Conservation (phyloP, 176 grass and related monocot species). For the Bromus sterilis region DNA sequence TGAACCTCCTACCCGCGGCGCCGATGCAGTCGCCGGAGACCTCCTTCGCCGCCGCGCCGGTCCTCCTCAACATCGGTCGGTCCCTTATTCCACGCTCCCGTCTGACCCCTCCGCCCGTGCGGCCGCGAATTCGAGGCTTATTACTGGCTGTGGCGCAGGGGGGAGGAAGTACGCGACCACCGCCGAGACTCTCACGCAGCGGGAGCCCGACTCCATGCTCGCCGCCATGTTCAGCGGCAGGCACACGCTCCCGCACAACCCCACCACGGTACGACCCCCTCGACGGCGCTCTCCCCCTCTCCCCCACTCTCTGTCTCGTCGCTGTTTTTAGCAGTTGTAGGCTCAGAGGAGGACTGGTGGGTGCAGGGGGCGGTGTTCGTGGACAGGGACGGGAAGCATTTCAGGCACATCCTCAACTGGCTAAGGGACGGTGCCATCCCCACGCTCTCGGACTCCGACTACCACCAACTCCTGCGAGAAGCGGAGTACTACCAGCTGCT, state of each 20-base stretch:
- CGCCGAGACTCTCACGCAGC: constrained; percentile 77
- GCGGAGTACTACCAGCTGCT: constrained; percentile 92
- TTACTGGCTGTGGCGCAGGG: constrained; percentile 28
- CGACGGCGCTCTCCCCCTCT: neutral
- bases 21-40: constrained; percentile 25
- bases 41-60: constrained; percentile 34
- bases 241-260: constrained; percentile 49
- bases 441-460: constrained; percentile 41
- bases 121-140: neutral
- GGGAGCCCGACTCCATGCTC: constrained; percentile 86
- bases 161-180: constrained; percentile 80
- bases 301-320: no score
- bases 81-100: neutral
- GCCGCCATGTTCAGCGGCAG: constrained; percentile 93
- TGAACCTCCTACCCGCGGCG: neutral
- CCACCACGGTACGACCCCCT: constrained; percentile 34
- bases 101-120: neutral
- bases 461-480: constrained; percentile 70
- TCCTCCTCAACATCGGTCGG: constrained; percentile 66
- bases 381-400: constrained; percentile 90
- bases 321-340: neutral
- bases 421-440: constrained; percentile 68
- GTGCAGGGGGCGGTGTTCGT: constrained; percentile 81
- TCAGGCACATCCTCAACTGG: constrained; percentile 91
- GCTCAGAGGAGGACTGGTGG: neutral